phyloP scores from a whole-genome alignment of 441 rosid species.

The Pelargonium australe region DNA sequence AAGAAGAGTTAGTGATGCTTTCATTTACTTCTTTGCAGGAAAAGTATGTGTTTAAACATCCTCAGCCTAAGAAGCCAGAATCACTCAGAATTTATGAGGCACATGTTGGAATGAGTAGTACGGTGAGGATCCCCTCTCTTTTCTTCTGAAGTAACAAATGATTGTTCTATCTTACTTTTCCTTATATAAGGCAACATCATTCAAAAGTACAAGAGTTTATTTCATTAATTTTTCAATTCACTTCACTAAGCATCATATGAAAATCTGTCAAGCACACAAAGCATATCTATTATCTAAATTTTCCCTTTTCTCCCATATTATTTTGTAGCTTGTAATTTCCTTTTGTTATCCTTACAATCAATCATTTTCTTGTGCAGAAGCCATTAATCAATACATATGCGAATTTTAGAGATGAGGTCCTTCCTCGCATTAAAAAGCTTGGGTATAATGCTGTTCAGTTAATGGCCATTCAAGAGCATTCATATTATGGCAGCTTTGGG shows the following conservation, averaged over 20 bases:
- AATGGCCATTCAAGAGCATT: constrained; percentile 98
- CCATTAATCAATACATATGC: constrained; percentile 78
- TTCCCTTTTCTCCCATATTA: background rate
- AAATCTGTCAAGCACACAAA: background rate
- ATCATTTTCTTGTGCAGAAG: constrained; percentile 49
- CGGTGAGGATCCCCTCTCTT: constrained; percentile 41
- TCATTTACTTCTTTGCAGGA: constrained; percentile 47
- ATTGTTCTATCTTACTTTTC: constrained; percentile 9
- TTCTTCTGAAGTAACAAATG: constrained; percentile 6
- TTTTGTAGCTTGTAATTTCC: background rate
- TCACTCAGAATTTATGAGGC: constrained; percentile 93
- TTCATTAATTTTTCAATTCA: constrained; percentile 1
- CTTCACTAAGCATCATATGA: background rate
- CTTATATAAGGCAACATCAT: background rate
- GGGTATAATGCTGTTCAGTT: constrained; percentile 96
- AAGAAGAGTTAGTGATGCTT: constrained; percentile 1
- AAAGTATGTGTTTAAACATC: constrained; percentile 70
- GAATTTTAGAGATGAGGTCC: constrained; percentile 89
- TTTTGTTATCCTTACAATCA: background rate
- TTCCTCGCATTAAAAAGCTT: constrained; percentile 88
- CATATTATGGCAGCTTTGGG: constrained; percentile 98
- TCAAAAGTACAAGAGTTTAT: background rate
- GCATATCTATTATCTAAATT: background rate
- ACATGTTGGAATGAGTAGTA: constrained; percentile 99
- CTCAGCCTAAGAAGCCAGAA: constrained; percentile 79